Base-by-base conservation (phyloP, 176 grass and related monocot species). In the Juncus inflexus region DNA sequence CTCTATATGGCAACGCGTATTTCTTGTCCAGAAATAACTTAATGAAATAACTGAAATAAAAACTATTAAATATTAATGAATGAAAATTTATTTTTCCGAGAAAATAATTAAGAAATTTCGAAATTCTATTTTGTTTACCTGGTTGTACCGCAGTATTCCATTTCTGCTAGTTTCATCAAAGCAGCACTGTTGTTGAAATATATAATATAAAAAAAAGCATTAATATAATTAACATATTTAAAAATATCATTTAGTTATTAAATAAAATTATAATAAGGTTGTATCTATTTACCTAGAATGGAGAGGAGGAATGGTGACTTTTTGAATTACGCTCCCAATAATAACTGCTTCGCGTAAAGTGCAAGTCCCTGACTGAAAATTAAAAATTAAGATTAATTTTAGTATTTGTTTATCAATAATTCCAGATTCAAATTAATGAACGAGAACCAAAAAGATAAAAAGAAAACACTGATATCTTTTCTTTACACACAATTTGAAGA, bases 1-100 rank as follows among this genome's bases (percentile, higher is more conserved):
- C 88, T 3, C 80, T 74, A 37, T 89, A 91, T 59, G 88, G 88
- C 82, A 97, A 80, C 74, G 88, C 85, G 80, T 97, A 97, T 75
- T 97, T 97, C 82, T 97, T 97, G 67, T 97, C 94, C 15, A 97
- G 56, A 80, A 97, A 84, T 70, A 97, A 72, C 59, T 97, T 91
- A 66, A 97, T 86, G 74, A 97, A 97, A 80, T 97, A 97, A 79
- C 94, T 97, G 88, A 78, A 77, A 75, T 36, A 56, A 3, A 56
- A 56, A 15, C n/a, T n/a, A 8, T 52, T 12, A 52, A 12, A 52
- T 52, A 52, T 52, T 7, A 52, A 70, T 57, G 41, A 57, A 70
- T 56, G 50, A 52, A 2, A 9, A 57, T 11, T 11, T 56, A 57
- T 39, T 40, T 39, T 70, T 47, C 4, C 35, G 40, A 13, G 40